Percentiles rank a stretch among this genome's conserved stretches.
phyloP scores from a whole-genome alignment of 176 grass and related monocot genomes.

The Dactylis glomerata region DNA sequence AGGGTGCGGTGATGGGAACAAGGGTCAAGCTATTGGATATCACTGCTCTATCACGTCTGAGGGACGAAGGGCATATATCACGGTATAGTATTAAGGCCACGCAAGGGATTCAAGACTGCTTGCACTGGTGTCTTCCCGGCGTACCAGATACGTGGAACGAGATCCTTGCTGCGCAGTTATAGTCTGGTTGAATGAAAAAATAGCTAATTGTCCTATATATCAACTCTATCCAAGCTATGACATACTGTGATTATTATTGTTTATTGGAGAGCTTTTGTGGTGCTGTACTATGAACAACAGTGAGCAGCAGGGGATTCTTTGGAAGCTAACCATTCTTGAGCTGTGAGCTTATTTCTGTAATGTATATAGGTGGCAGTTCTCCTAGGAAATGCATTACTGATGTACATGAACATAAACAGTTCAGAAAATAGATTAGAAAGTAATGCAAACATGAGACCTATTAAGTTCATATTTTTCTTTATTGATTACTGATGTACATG shows the following conservation, averaged over 20 bases:
- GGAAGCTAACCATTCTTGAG: not conserved
- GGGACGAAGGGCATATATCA: slow-evolving; percentile 87
- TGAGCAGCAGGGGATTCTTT: not conserved
- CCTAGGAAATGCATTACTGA: not conserved
- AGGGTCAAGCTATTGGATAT: slow-evolving; percentile 71
- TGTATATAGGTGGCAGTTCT: slow-evolving; percentile 6
- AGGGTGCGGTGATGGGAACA: slow-evolving; percentile 58
- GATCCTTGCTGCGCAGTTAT: slow-evolving; percentile 72
- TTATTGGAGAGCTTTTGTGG: slow-evolving; percentile 5
- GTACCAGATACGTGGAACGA: slow-evolving; percentile 92
- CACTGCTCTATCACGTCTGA: slow-evolving; percentile 62
- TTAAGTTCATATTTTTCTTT: no score
- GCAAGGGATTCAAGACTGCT: slow-evolving; percentile 69
- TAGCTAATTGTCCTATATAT: not conserved
- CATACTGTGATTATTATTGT: not conserved
- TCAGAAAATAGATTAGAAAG: no score
- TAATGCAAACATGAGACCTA: no score
- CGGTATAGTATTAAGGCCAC: slow-evolving; percentile 68
- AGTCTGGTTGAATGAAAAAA: not conserved
- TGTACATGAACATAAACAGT: no score
- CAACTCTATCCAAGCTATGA: not conserved
- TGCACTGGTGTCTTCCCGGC: slow-evolving; percentile 93
- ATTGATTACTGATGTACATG: no score
- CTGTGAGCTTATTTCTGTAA: not conserved
- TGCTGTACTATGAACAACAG: not conserved